Percentiles rank a stretch among this genome's conserved stretches.
These are phyloP conservation scores for Fusarium longipes DNA, from an alignment of 2,329 filamentous ascomycete species.

Conservation along the genomic window DNA sequence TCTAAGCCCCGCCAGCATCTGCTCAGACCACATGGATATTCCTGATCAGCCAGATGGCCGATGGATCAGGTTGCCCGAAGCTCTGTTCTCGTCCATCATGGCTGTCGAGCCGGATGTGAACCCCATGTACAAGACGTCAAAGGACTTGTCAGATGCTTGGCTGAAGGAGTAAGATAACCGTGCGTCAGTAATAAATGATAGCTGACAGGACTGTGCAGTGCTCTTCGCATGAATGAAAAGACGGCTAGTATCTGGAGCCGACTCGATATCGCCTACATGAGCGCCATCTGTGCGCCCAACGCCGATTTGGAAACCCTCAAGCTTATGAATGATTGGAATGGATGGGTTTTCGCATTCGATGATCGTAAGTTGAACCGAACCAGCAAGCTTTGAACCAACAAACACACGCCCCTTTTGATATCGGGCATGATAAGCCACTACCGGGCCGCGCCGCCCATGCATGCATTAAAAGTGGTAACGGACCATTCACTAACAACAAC, in stretches of 20 bases:
- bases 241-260: conserved; percentile 19
- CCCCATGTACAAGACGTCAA: conserved; percentile 23
- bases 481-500: neutral
- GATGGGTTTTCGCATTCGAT: conserved; percentile 29
- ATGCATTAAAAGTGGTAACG: conserved; percentile 18
- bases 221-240: conserved; percentile 22
- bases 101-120: conserved; percentile 24
- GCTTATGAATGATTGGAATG: conserved; percentile 32
- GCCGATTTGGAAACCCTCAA: conserved; percentile 25
- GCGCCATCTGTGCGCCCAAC: conserved; percentile 26
- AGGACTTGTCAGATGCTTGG: conserved; percentile 22
- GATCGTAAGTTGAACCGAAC: conserved; percentile 13
- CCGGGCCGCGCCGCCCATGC: conserved; percentile 19
- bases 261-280: conserved; percentile 28
- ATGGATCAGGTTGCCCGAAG: conserved; percentile 24
- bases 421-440: neutral
- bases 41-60: conserved; percentile 2
- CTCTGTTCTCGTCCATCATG: conserved; percentile 27
- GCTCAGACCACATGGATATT: conserved; percentile 1
- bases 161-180: conserved; percentile 19
- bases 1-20: neutral
- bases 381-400: neutral
- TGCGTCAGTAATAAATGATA: neutral
- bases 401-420: neutral
- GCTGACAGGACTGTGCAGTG: conserved; percentile 15